Evolutionary conservation across 768 basidiomycete genomes (phyloP), one percentile per base, ranked within the genome.

Genomic region (Termitomyces sp.): DNA sequence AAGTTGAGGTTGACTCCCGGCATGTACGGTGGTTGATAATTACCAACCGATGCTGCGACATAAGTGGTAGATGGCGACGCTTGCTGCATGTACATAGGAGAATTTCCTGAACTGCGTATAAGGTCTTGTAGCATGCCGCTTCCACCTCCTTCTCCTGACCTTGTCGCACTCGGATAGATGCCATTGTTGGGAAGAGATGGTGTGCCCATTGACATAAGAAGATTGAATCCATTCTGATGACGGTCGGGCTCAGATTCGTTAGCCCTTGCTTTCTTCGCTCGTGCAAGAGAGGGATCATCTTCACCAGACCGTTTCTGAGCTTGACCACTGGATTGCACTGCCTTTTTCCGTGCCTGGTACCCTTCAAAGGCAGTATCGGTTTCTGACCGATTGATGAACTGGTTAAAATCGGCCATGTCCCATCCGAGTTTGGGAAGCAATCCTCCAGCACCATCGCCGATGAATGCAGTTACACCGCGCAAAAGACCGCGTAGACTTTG

Each of bases 281-380:
- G 75, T 42, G 68, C 54, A 46, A 65, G 67, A 18, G 66, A 34
- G 31, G 66, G 42, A 46, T 80, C 83, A 22, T 78, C 78, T 16
- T 86, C 85, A 0, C 80, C 71, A n/a, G 81, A 37, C 27, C 86
- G 80, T 67, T 88, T 88, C 59, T 76, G 76, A 5, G 69, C 63
- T 42, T 66, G 63, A 46, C 58, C 59, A 46, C 67, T 65, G n/a
- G 70, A 44, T 18, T 72, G 63, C 32, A 68, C 56, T 10, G 63
- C 64, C 59, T 79, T 79, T 69, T 87, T 94, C 62, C 92, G 84
- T 5, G 79, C 63, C 60, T 92, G 87, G 65, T 88, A 94, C 52
- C 92, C 87, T 67, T 96, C 94, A 80, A 89, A 93, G 36, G 93
- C 94, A 1, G 92, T 94, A 66, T 96, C 94, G 0, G 93, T 94